Evolutionary conservation across 495 filamentous ascomycete genomes (phyloP).

Genomic region (Astrocystis sublimbata): DNA sequence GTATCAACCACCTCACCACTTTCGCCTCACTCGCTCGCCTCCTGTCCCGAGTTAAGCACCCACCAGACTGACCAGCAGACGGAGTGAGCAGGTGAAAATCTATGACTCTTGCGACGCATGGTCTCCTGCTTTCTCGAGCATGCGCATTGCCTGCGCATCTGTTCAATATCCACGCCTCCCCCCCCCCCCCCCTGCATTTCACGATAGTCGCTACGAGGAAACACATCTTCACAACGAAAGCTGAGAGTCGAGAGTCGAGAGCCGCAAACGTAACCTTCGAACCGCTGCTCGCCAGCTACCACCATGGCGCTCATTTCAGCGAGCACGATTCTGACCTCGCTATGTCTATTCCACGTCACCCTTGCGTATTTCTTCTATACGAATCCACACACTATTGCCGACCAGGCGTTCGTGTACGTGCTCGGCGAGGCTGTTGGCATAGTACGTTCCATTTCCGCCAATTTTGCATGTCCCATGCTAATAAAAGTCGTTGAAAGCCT

Average conservation of each 20-base stretch:
- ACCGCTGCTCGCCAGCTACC: too few relatives aligned
- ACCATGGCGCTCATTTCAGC: slow-evolving; percentile 78
- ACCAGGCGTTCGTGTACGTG: slow-evolving; percentile 80
- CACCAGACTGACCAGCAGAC: not conserved
- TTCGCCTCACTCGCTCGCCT: not conserved
- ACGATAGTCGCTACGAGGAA: too few relatives aligned
- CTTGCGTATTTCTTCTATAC: slow-evolving; percentile 80
- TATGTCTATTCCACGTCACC: slow-evolving; percentile 80
- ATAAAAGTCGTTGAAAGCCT: slow-evolving; percentile 32
- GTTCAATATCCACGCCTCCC: not conserved
- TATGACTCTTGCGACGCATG: too few relatives aligned
- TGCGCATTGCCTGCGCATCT: not conserved
- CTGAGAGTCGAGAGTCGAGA: too few relatives aligned
- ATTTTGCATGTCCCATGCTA: not conserved
- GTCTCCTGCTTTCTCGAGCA: not conserved
- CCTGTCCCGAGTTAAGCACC: not conserved
- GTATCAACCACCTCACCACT: not conserved
- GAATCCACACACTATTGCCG: slow-evolving; percentile 65
- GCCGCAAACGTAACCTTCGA: not conserved
- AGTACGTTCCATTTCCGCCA: slow-evolving; percentile 44
- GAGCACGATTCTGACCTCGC: slow-evolving; percentile 71
- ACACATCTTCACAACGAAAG: too few relatives aligned
- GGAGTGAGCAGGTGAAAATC: too few relatives aligned
- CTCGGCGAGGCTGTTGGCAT: slow-evolving; percentile 80
- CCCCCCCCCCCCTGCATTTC: not conserved